Conservation (phyloP, 2,329 filamentous ascomycete genomes). For the Pseudopithomyces maydicus region DNA sequence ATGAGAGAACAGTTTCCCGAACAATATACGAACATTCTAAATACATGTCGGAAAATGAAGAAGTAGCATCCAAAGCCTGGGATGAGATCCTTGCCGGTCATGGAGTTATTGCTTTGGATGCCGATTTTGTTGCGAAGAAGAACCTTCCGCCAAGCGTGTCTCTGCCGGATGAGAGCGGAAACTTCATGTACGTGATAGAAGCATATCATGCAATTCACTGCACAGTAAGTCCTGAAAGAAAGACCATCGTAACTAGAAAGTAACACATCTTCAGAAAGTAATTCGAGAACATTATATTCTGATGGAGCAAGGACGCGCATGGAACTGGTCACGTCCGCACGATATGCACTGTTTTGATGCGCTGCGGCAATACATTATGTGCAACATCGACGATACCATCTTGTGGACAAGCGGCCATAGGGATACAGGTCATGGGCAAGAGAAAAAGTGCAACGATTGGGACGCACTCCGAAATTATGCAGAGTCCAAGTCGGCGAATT, state of each 20-base stretch:
- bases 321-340: constrained; percentile 9
- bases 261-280: background rate
- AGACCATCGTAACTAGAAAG: too few species aligned
- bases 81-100: constrained; percentile 12
- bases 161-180: constrained; percentile 6
- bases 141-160: constrained; percentile 6
- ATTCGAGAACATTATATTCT: background rate
- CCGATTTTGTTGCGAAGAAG: constrained; percentile 5
- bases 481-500: constrained; percentile 8
- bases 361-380: constrained; percentile 12
- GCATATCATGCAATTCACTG: constrained; percentile 16
- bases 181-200: constrained; percentile 12
- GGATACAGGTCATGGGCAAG: constrained; percentile 6
- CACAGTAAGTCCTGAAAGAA: background rate
- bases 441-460: constrained; percentile 11
- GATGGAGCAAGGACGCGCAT: background rate
- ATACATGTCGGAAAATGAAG: constrained; percentile 9
- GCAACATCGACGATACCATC: constrained; percentile 11
- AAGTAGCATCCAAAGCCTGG: constrained; percentile 9
- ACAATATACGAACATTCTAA: constrained; percentile 12
- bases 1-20: constrained; percentile 5
- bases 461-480: constrained; percentile 10
- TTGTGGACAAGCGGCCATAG: constrained; percentile 10
- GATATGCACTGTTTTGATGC: constrained; percentile 12
- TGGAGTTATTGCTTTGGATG: constrained; percentile 10